These are phyloP conservation scores for Beauveria varroae DNA, from an alignment of 2,329 filamentous ascomycete genomes.

Conservation along the genomic window DNA sequence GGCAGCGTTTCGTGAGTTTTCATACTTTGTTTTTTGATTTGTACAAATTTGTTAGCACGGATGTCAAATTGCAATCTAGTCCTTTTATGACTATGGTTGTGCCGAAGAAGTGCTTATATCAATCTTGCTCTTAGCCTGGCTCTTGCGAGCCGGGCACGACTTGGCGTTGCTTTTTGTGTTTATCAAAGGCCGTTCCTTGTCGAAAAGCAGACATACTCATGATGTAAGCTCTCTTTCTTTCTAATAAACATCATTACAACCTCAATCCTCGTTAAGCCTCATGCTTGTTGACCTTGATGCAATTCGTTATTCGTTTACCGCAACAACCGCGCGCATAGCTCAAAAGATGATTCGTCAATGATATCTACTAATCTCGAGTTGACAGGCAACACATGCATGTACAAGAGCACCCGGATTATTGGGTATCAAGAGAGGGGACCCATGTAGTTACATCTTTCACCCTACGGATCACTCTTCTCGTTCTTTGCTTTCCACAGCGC, in stretches of 20 bases:
- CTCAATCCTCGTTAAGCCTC: no score
- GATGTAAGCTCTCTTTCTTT: background rate
- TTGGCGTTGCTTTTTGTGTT: slow-evolving; percentile 21
- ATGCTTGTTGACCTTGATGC: background rate
- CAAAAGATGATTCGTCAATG: no score
- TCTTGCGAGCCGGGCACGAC: slow-evolving; percentile 3
- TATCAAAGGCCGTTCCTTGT: background rate
- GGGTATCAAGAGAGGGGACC: background rate
- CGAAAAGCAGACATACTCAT: slow-evolving; percentile 2
- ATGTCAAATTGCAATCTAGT: slow-evolving; percentile 99
- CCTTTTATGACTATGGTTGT: slow-evolving; percentile 81
- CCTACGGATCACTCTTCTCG: no score
- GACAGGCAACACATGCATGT: background rate
- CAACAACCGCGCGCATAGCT: no score
- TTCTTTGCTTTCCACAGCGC: background rate
- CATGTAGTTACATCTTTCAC: background rate
- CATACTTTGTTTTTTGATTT: background rate
- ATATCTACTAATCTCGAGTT: no score
- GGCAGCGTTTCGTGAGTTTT: background rate
- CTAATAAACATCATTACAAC: background rate
- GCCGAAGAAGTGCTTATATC: slow-evolving; percentile 98
- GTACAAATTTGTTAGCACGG: slow-evolving; percentile 57
- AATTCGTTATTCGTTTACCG: background rate
- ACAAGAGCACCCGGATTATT: background rate
- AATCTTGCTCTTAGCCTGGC: slow-evolving; percentile 25